These are phyloP conservation scores for Ordospora colligata DNA, from an alignment of 371 early-diverging fungal genomes.

Conservation along the genomic window DNA sequence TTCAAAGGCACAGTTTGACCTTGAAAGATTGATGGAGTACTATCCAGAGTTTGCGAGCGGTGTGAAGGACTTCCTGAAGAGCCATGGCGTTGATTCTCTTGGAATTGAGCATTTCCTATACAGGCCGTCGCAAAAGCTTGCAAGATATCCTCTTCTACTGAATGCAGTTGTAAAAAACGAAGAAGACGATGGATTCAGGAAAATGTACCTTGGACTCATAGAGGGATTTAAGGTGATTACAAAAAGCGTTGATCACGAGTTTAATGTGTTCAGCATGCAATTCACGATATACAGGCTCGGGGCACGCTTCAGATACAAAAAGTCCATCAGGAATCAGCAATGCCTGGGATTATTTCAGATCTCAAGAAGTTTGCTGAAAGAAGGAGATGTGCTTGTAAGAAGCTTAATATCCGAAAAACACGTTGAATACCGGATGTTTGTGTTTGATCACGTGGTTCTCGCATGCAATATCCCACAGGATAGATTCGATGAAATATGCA, in stretches of 20 bases:
- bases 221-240: constrained; percentile 25
- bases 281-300: constrained; percentile 50
- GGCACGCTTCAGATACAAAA: constrained; percentile 23
- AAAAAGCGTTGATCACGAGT: constrained; percentile 42
- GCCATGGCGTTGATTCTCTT: constrained; percentile 43
- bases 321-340: constrained; percentile 4
- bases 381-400: constrained; percentile 39
- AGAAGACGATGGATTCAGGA: constrained; percentile 14
- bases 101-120: constrained; percentile 58
- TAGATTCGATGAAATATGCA: constrained; percentile 12
- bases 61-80: constrained; percentile 36
- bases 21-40: constrained; percentile 32
- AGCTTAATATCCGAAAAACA: not conserved
- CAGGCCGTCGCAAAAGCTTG: constrained; percentile 54
- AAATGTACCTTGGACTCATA: constrained; percentile 22
- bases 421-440: constrained; percentile 16
- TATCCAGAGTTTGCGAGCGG: constrained; percentile 48
- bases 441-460: constrained; percentile 44
- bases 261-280: constrained; percentile 29
- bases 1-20: constrained; percentile 49
- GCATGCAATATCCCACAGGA: constrained; percentile 24
- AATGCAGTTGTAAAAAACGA: constrained; percentile 57
- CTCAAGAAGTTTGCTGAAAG: constrained; percentile 25
- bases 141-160: constrained; percentile 56
- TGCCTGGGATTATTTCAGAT: constrained; percentile 37